phyloP scores from a whole-genome alignment of 23 red algal species.

The Chondrus crispus region DNA sequence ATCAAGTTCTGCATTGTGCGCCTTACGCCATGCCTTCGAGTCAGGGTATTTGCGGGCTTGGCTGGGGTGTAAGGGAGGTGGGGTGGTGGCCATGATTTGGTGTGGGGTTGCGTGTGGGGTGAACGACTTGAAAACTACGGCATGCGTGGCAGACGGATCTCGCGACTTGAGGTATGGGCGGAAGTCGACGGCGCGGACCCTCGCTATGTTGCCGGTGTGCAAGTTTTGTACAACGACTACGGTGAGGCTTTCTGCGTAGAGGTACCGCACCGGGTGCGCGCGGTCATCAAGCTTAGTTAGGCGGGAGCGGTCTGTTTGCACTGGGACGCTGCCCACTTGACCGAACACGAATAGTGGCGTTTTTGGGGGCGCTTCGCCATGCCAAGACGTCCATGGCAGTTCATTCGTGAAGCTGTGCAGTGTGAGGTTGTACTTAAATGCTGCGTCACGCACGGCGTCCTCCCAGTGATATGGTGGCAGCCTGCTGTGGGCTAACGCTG shows the following conservation, averaged over 20 bases:
- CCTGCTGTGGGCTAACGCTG: not conserved
- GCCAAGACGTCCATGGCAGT: not conserved
- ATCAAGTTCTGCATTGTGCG: slow-evolving; percentile 9
- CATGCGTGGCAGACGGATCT: not conserved
- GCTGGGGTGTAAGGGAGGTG: not conserved
- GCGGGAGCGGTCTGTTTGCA: not conserved
- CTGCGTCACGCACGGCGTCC: not conserved
- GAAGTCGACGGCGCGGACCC: not conserved
- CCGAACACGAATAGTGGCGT: not conserved
- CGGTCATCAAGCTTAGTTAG: not conserved
- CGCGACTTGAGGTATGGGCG: not conserved
- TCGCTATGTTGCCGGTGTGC: not conserved
- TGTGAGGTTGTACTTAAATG: not conserved
- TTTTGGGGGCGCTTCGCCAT: not conserved
- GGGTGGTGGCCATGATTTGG: slow-evolving; percentile 12
- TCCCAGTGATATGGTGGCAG: not conserved
- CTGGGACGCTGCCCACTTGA: not conserved
- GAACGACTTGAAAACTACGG: not conserved
- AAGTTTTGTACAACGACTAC: not conserved
- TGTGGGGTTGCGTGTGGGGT: not conserved
- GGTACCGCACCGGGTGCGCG: not conserved
- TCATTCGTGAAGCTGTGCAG: not conserved
- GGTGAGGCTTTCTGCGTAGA: not conserved
- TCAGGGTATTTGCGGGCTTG: slow-evolving; percentile 33
- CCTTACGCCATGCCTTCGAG: not conserved